phyloP scores from a whole-genome alignment of 768 basidiomycete genomes.

The Antrodiella citrinella region DNA sequence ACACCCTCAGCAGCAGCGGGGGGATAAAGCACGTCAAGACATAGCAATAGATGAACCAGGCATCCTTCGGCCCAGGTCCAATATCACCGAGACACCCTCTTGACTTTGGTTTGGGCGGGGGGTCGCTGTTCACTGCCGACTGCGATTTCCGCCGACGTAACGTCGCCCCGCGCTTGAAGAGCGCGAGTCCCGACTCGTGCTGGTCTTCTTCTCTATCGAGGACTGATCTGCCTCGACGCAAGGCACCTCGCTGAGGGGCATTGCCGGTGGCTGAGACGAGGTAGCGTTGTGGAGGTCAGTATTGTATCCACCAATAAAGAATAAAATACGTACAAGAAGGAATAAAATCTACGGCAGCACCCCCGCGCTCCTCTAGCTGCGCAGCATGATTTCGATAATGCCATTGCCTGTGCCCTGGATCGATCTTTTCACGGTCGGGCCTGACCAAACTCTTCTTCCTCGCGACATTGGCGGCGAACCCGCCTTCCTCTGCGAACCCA shows the following conservation, averaged over 20 bases:
- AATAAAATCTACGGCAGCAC: constrained; percentile 59
- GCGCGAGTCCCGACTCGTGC: constrained; percentile 84
- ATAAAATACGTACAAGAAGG: constrained; percentile 64
- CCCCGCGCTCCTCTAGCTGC: constrained; percentile 63
- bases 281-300: neutral
- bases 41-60: constrained; percentile 94
- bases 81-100: constrained; percentile 60
- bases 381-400: constrained; percentile 88
- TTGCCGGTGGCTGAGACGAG: constrained; percentile 63
- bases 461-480: constrained; percentile 42
- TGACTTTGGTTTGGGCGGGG: constrained; percentile 28
- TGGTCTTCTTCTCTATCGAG: constrained; percentile 86
- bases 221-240: constrained; percentile 84
- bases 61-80: constrained; percentile 81
- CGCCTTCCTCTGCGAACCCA: constrained; percentile 34
- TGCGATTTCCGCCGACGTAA: constrained; percentile 63
- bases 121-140: constrained; percentile 34
- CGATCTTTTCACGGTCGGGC: constrained; percentile 94
- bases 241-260: constrained; percentile 45
- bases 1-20: constrained; percentile 60
- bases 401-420: constrained; percentile 89
- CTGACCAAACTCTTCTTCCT: constrained; percentile 89
- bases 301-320: constrained; percentile 7
- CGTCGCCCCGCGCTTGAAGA: constrained; percentile 82
- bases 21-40: constrained; percentile 82